Conservation (phyloP, 768 basidiomycete species). For the Phylloporus sp. region DNA sequence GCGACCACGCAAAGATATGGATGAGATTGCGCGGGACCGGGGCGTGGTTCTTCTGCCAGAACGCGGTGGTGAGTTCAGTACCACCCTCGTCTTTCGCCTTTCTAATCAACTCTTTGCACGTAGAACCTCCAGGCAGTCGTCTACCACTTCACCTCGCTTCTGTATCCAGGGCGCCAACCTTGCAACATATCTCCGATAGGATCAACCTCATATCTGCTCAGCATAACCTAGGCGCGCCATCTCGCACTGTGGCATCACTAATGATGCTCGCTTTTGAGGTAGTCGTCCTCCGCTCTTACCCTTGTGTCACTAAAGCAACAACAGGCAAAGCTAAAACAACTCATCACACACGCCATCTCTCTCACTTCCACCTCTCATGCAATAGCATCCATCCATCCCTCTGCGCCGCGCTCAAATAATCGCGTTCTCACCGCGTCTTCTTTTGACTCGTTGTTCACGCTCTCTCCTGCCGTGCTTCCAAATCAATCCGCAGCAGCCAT, state of each 20-base stretch:
- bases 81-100: background rate
- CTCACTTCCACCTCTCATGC: conserved; percentile 72
- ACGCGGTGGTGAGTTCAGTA: conserved; percentile 47
- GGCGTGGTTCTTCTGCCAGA: conserved; percentile 62
- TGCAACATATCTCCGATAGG: conserved; percentile 74
- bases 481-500: conserved; percentile 74
- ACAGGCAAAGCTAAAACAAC: conserved; percentile 78
- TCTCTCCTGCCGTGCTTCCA: conserved; percentile 73
- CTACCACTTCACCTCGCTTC: conserved; percentile 70
- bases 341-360: conserved; percentile 75
- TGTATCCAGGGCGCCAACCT: conserved; percentile 62
- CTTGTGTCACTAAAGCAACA: background rate
- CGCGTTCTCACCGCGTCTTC: conserved; percentile 59
- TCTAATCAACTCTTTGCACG: background rate
- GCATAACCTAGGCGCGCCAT: conserved; percentile 58
- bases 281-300: conserved; percentile 8
- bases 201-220: conserved; percentile 80
- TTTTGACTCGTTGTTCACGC: conserved; percentile 72
- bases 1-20: conserved; percentile 45
- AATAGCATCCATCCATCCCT: conserved; percentile 68
- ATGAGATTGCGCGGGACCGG: conserved; percentile 68
- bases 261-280: conserved; percentile 80
- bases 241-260: conserved; percentile 58
- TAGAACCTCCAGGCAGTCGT: conserved; percentile 69
- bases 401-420: conserved; percentile 36